Evolutionary conservation across 1,139 yeast genomes (phyloP).

Genomic region (Petasospora fabianii): DNA sequence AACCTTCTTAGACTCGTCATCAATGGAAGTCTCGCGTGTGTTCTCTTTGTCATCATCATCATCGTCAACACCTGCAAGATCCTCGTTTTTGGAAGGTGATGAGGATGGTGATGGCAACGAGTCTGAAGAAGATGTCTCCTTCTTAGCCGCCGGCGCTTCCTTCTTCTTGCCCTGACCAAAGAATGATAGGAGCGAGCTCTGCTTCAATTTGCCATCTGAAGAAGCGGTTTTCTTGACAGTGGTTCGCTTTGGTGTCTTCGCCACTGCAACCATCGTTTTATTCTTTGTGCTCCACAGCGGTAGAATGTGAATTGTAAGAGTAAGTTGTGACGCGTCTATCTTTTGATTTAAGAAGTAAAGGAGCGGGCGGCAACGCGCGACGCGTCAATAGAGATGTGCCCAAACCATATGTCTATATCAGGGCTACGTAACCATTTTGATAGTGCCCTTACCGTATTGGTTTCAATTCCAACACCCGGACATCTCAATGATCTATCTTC

Average conservation of each 20-base stretch:
- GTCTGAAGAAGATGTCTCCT: conserved; percentile 5
- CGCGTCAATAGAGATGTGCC: neutral
- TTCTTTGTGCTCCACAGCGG: neutral
- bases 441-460: too few species aligned
- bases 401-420: neutral
- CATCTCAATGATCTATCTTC: neutral
- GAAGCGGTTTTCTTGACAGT: conserved; percentile 10
- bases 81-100: conserved; percentile 16
- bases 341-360: neutral
- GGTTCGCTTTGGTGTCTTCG: conserved; percentile 11
- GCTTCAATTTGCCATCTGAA: conserved; percentile 16
- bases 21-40: conserved; percentile 7
- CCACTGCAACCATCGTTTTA: conserved; percentile 9
- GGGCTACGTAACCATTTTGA: neutral
- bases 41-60: conserved; percentile 8
- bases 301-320: too few species aligned
- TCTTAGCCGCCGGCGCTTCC: neutral
- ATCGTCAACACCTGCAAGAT: conserved; percentile 5
- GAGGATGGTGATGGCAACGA: conserved; percentile 19
- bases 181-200: conserved; percentile 18
- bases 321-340: conserved; percentile 1
- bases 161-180: conserved; percentile 11
- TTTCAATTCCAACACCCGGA: neutral
- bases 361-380: too few species aligned
- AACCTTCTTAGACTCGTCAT: too few species aligned